Percentiles rank a stretch among this genome's conserved stretches.
phyloP scores from a whole-genome alignment of 208 protist species.

The Leishmania gerbilli region DNA sequence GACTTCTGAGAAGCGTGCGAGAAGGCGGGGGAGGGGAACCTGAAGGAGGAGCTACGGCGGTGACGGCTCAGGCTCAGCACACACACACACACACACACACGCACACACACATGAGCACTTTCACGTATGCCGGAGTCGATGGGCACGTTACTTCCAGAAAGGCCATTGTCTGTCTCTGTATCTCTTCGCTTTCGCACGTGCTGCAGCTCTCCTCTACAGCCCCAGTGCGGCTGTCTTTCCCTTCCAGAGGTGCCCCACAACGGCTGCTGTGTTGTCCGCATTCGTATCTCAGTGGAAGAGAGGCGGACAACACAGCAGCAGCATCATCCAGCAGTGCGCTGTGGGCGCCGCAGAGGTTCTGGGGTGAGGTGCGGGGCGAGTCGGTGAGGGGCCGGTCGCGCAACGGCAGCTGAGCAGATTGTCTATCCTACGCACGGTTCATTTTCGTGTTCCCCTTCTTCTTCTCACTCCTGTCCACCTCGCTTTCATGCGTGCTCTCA shows the following conservation, averaged over 20 bases:
- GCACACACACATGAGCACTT: neutral
- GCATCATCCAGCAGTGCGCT: neutral
- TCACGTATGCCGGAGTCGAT: neutral
- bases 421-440: neutral
- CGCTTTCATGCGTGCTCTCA: too few relatives aligned
- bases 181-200: neutral
- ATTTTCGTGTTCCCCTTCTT: neutral
- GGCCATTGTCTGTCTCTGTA: neutral
- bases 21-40: neutral
- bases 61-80: neutral
- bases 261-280: neutral
- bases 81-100: neutral
- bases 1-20: conserved; percentile 57
- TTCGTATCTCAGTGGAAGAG: neutral
- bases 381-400: neutral
- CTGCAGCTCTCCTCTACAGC: neutral
- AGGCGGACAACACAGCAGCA: neutral
- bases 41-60: neutral
- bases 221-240: neutral
- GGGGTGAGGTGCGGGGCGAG: neutral
- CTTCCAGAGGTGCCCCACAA: neutral
- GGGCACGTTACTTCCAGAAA: neutral
- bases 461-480: neutral
- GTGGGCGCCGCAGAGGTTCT: neutral
- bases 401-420: neutral